A percentile compares a stretch with the other conserved stretches of the same genome.
Evolutionary conservation across 1,284 basidiomycete species (phyloP).

Genomic region (Veloboletus limbatus): DNA sequence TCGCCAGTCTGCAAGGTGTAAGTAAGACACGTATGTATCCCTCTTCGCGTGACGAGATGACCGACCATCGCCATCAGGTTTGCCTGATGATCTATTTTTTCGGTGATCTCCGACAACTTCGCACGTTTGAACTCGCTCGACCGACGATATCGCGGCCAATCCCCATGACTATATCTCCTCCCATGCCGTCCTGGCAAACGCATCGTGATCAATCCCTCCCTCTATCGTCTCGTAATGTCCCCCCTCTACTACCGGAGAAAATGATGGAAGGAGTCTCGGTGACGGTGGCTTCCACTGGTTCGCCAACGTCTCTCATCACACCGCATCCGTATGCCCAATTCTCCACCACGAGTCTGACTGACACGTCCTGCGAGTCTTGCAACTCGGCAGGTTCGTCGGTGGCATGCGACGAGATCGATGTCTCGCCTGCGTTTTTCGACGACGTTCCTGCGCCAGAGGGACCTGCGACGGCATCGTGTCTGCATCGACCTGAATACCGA

Average conservation of each 20-base stretch:
- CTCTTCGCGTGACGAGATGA: background rate
- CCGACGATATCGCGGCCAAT: conserved; percentile 57
- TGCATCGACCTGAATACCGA: conserved; percentile 29
- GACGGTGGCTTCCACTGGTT: conserved; percentile 9
- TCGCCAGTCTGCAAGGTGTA: conserved; percentile 65
- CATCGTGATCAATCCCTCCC: conserved; percentile 1
- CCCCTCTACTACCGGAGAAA: conserved; percentile 9
- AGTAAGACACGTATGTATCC: conserved; percentile 6
- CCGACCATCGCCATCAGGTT: conserved; percentile 31
- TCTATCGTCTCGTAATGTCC: conserved; percentile 13
- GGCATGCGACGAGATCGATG: conserved; percentile 40
- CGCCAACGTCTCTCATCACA: conserved; percentile 9
- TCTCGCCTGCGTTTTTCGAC: conserved; percentile 65
- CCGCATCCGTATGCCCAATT: conserved; percentile 6
- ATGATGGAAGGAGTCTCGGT: background rate
- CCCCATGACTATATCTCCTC: conserved; percentile 23
- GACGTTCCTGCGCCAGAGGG: conserved; percentile 53
- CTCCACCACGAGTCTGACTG: conserved; percentile 8
- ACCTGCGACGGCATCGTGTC: conserved; percentile 45
- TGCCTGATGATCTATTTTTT: conserved; percentile 74
- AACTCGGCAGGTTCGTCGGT: conserved; percentile 16
- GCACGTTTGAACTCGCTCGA: conserved; percentile 69
- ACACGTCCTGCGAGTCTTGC: conserved; percentile 20
- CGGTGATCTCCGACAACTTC: conserved; percentile 75
- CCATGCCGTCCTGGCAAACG: conserved; percentile 5